These are phyloP conservation scores for Barnettozyma pratensis DNA, from an alignment of 805 yeast species.

Conservation along the genomic window DNA sequence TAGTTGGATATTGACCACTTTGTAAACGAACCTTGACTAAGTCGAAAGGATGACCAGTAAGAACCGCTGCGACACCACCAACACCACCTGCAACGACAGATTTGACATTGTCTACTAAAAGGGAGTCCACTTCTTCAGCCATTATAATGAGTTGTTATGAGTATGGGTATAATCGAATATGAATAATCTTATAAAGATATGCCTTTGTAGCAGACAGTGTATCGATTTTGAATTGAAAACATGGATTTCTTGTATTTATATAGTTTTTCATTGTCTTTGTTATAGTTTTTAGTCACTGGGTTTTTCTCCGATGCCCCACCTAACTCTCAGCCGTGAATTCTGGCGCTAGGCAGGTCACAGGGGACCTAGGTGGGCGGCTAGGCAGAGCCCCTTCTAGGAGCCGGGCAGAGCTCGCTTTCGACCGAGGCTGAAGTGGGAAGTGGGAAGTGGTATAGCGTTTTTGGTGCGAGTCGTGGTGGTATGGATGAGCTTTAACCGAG, in stretches of 20 bases:
- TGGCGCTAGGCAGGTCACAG: background rate
- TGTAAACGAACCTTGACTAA: constrained; percentile 88
- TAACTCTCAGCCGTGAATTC: background rate
- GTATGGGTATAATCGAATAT: background rate
- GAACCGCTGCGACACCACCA: constrained; percentile 93
- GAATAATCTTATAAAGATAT: background rate
- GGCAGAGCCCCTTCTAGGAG: background rate
- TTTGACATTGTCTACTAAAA: constrained; percentile 66
- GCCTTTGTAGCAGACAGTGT: background rate
- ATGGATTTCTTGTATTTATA: background rate
- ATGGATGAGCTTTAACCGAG: too few species aligned
- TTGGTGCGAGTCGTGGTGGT: too few species aligned
- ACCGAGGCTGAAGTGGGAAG: too few species aligned
- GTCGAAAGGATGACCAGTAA: constrained; percentile 96
- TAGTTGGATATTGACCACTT: constrained; percentile 57
- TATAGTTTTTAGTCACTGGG: too few species aligned
- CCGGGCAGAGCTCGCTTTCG: too few species aligned
- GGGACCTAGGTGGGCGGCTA: background rate
- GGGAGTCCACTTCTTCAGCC: constrained; percentile 22
- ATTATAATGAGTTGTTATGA: constrained; percentile 2
- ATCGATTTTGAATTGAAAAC: background rate
- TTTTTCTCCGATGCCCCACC: constrained; percentile 2
- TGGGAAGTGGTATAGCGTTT: too few species aligned
- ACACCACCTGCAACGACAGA: constrained; percentile 92
- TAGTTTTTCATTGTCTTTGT: too few species aligned